Conservation (phyloP, 495 filamentous ascomycete species). For the Filosporella fistucella region DNA sequence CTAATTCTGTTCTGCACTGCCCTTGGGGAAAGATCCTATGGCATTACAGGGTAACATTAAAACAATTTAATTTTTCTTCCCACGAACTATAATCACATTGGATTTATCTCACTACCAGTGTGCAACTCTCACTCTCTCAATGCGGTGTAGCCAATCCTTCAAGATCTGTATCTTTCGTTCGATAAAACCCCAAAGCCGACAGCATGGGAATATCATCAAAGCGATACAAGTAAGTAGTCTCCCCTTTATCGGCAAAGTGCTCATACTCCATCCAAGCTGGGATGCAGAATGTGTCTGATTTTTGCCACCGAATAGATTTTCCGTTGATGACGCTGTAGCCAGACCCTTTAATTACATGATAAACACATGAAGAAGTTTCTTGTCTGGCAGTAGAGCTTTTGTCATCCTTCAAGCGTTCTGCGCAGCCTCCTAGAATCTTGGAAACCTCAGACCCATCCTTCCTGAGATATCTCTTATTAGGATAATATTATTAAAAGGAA, state of each 20-base stretch:
- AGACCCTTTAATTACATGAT: constrained; percentile 34
- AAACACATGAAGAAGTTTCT: constrained; percentile 38
- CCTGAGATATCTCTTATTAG: no score
- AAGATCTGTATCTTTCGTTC: no score
- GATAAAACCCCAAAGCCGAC: constrained; percentile 38
- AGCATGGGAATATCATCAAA: constrained; percentile 45
- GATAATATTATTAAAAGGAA: no score
- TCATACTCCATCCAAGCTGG: constrained; percentile 39
- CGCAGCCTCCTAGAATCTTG: constrained; percentile 34
- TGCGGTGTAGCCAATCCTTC: no score
- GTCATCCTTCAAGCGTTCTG: constrained; percentile 30
- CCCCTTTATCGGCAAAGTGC: constrained; percentile 31
- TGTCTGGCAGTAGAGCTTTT: constrained; percentile 24
- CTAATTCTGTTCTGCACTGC: no score
- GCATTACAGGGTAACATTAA: no score
- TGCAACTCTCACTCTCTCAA: no score
- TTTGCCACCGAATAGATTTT: constrained; percentile 29
- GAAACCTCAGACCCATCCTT: no score
- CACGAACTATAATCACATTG: no score
- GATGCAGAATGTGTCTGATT: constrained; percentile 40
- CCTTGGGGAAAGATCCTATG: no score
- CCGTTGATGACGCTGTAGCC: constrained; percentile 32
- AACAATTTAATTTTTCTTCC: no score
- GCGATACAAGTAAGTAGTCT: constrained; percentile 38
- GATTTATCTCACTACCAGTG: no score